These are phyloP conservation scores for Heritiera littoralis DNA, from an alignment of 345 rosid genomes.

Conservation along the genomic window DNA sequence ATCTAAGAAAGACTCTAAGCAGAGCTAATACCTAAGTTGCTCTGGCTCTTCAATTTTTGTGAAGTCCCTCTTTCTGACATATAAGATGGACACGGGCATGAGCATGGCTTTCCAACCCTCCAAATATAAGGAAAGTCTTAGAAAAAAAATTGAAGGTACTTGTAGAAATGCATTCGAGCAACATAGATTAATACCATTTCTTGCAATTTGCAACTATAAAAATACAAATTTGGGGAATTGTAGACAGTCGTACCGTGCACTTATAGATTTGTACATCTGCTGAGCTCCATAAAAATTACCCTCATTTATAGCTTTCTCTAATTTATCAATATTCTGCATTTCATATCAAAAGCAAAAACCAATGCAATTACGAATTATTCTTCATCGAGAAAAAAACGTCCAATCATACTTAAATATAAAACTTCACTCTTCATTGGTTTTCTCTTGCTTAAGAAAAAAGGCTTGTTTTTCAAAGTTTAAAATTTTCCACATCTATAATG, in stretches of 20 bases:
- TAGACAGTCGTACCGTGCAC: slow-evolving; percentile 60
- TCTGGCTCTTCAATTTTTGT: not conserved
- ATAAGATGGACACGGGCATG: not conserved
- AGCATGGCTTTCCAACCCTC: not conserved
- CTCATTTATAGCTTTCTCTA: slow-evolving; percentile 64
- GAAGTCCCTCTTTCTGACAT: not conserved
- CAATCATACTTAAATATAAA: not conserved
- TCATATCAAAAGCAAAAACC: not conserved
- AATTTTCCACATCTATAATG: not conserved
- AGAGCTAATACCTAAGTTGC: not conserved
- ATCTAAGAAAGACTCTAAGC: not conserved
- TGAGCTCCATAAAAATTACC: slow-evolving; percentile 92
- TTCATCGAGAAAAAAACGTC: not conserved
- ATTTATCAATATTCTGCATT: slow-evolving; percentile 71
- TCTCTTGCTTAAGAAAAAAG: not conserved
- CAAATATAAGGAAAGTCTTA: not conserved
- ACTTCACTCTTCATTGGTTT: not conserved
- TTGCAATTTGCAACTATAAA: not conserved
- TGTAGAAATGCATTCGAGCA: not conserved
- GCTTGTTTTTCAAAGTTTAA: not conserved
- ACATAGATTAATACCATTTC: not conserved
- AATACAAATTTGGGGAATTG: not conserved
- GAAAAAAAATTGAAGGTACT: not conserved
- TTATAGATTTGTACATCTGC: slow-evolving; percentile 89
- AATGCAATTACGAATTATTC: not conserved